Base-by-base conservation (phyloP, 148 eudicot species). In the Polygonum maritimum region DNA sequence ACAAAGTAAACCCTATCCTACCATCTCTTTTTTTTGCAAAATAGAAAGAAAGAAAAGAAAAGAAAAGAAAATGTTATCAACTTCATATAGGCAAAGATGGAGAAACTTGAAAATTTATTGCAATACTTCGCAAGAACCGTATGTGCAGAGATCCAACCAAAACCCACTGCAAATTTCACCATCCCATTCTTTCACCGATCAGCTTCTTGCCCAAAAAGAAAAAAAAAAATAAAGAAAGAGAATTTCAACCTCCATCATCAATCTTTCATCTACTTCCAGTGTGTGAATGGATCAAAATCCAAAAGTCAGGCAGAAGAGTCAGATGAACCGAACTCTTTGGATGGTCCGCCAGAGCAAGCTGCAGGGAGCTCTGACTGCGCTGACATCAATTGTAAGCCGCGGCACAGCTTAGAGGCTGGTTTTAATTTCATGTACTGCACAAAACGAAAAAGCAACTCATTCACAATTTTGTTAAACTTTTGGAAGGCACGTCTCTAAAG, bases 341-440 rank as follows among this genome's bases (percentile, higher is more conserved):
- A 84, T 40, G 82, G 83, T 57, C 79, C 83, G 73, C 83, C 76
- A 31, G 90, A 84, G 75, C 82, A 77, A 5, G 86, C 52, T 76
- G 78, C 73, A 21, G 73, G 77, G 74, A 79, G 75, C 60, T 81
- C 85, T 69, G 85, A 76, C 16, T 81, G 75, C 67, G 76, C 63
- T 67, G 81, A 73, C 76, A 84, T 90, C 47, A 70, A 79, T 79
- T 82, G 80, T 75, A 82, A 54, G 48, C 84, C 83, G 72, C 76
- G 82, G 71, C 85, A 71, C 70, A 87, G 74, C 78, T 84, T 86
- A 57, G 82, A 70, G 21, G 88, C 73, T 71, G 89, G 87, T 76
- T 77, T 86, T 79, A 77, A 38, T 62, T 83, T 87, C 85, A 82
- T 82, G 84, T 74, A 81, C 91, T 87, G 88, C 76, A 74, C 16